Conservation (phyloP, 129 eudicot genomes). For the Arctium minus region DNA sequence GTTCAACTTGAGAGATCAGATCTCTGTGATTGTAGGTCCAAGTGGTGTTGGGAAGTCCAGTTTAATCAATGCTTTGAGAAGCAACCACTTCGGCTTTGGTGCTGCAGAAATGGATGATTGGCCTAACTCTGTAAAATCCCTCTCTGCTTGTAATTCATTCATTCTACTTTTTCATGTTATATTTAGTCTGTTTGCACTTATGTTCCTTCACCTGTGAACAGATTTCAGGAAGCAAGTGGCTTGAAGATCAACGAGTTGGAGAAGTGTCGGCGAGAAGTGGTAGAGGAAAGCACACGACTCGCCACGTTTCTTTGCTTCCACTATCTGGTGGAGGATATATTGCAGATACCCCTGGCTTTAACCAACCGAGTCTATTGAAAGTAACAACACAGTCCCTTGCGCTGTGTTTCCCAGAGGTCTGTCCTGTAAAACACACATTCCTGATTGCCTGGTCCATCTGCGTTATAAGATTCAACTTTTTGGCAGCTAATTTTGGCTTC, state of each 20-base stretch:
- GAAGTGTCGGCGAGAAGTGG: conserved; percentile 95
- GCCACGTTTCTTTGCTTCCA: conserved; percentile 95
- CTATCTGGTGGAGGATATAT: conserved; percentile 84
- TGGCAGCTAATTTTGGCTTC: background rate
- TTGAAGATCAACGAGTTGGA: conserved; percentile 92
- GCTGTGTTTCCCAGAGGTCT: conserved; percentile 85
- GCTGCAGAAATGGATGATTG: conserved; percentile 41
- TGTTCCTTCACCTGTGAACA: conserved; percentile 29
- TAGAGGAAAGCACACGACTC: conserved; percentile 93
- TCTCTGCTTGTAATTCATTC: conserved; percentile 11
- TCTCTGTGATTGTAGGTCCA: conserved; percentile 96
- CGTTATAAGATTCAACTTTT: background rate
- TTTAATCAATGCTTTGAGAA: conserved; percentile 79
- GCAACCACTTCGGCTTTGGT: conserved; percentile 31
- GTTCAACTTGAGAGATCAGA: conserved; percentile 60
- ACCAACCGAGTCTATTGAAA: conserved; percentile 84
- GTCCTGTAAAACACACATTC: conserved; percentile 1
- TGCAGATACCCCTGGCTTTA: conserved; percentile 97
- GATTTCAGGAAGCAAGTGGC: conserved; percentile 90
- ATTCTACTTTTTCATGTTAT: background rate
- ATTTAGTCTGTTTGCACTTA: background rate
- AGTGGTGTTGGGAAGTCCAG: conserved; percentile 99
- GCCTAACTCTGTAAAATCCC: conserved; percentile 49
- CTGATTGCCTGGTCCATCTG: background rate
- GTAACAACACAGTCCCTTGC: conserved; percentile 88